Conservation (phyloP, 2,329 filamentous ascomycete species). For the Trichoderma atroviride region DNA sequence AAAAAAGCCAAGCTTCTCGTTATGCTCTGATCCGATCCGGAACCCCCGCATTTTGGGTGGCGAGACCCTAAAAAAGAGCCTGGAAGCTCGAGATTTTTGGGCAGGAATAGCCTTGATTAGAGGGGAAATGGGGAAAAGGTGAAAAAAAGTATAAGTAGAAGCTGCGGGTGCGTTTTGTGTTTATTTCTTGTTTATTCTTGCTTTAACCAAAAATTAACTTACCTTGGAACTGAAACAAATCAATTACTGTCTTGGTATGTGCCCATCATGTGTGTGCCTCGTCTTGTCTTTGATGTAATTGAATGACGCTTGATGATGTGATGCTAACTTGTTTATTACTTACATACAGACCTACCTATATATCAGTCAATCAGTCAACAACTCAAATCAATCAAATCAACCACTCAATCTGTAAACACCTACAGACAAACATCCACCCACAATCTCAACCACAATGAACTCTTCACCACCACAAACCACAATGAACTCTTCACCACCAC, state of each 20-base stretch:
- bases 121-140: no score
- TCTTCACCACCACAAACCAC: no score
- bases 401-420: background rate
- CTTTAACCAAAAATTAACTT: no score
- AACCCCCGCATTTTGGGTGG: constrained; percentile 14
- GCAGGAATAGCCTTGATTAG: background rate
- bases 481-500: constrained; percentile 17
- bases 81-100: background rate
- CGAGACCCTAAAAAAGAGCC: background rate
- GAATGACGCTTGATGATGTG: background rate
- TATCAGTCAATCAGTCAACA: background rate
- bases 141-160: background rate
- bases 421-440: background rate
- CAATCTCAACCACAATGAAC: background rate
- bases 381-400: background rate
- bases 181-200: background rate
- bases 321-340: background rate
- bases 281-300: background rate
- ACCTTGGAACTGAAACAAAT: no score
- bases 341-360: background rate
- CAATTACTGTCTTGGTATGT: background rate
- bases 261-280: background rate
- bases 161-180: background rate
- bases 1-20: no score
- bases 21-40: background rate